phyloP scores from a whole-genome alignment of 75 land plant species.

The Picea glauca region DNA sequence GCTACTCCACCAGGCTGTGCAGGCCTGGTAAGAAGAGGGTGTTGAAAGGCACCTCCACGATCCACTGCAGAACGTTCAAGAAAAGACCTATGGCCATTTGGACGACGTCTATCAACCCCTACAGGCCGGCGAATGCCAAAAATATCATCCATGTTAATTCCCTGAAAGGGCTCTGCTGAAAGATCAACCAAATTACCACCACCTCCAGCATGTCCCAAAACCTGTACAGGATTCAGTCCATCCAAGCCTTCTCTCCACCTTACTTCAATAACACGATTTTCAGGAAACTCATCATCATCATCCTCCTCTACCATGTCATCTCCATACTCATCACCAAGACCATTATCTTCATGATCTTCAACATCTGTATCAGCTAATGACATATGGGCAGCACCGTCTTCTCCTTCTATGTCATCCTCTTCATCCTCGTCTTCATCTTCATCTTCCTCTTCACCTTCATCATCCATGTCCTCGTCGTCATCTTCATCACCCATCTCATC shows the following conservation, averaged over 20 bases:
- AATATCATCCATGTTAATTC: conserved; percentile 84
- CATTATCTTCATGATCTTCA: conserved; percentile 91
- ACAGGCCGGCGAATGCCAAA: conserved; percentile 75
- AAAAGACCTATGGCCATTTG: conserved; percentile 48
- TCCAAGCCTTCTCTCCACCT: conserved; percentile 92
- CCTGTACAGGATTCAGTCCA: conserved; percentile 89
- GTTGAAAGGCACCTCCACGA: conserved; percentile 62
- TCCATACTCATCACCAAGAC: conserved; percentile 76
- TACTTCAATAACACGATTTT: conserved; percentile 86
- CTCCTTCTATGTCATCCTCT: conserved; percentile 80
- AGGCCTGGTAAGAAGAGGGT: conserved; percentile 80
- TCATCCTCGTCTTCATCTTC: conserved; percentile 83
- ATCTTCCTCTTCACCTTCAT: conserved; percentile 54
- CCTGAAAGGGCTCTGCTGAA: conserved; percentile 79
- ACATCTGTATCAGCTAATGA: conserved; percentile 91
- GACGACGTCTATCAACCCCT: conserved; percentile 70
- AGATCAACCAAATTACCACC: conserved; percentile 67
- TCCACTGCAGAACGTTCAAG: conserved; percentile 57
- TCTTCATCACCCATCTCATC: conserved; percentile 85
- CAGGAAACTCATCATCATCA: conserved; percentile 84
- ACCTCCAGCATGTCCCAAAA: conserved; percentile 68
- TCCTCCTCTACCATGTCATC: conserved; percentile 89
- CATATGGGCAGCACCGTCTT: conserved; percentile 73
- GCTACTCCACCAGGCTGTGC: conserved; percentile 38
- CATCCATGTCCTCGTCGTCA: conserved; percentile 60